Evolutionary conservation across 75 land plant genomes (phyloP).

Genomic region (Sequoiadendron giganteum): DNA sequence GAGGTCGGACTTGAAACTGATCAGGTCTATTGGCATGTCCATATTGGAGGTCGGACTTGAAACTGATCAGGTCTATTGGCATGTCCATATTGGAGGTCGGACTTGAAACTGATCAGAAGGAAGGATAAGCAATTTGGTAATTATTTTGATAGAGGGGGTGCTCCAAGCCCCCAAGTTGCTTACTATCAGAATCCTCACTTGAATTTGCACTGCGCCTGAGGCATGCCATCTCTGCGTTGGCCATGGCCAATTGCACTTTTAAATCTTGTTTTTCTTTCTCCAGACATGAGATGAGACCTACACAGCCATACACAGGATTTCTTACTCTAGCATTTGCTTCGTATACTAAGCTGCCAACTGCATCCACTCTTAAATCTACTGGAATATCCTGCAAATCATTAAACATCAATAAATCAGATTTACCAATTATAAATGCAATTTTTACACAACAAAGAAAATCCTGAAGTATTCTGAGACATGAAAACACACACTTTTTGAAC

Average conservation of each 20-base stretch:
- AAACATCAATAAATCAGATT: not conserved
- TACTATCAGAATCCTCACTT: not conserved
- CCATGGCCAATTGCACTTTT: slow-evolving; percentile 15
- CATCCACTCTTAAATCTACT: slow-evolving; percentile 26
- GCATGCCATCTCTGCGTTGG: slow-evolving; percentile 19
- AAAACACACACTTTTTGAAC: too few relatives aligned
- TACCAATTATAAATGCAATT: not conserved
- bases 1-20: too few relatives aligned
- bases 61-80: too few relatives aligned
- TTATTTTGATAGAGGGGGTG: not conserved
- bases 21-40: too few relatives aligned
- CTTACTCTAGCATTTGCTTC: slow-evolving; percentile 31
- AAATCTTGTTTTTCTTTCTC: slow-evolving; percentile 13
- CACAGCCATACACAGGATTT: slow-evolving; percentile 42
- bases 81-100: too few relatives aligned
- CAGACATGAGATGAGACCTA: slow-evolving; percentile 19
- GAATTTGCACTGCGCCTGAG: not conserved
- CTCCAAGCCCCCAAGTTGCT: not conserved
- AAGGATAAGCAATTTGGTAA: not conserved
- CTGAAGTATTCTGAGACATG: too few relatives aligned
- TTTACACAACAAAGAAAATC: not conserved
- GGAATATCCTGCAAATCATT: slow-evolving; percentile 21
- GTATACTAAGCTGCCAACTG: slow-evolving; percentile 42
- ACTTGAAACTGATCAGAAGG: too few relatives aligned
- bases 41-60: too few relatives aligned